phyloP scores from a whole-genome alignment of 148 eudicot genomes.

The Spergularia marina region DNA sequence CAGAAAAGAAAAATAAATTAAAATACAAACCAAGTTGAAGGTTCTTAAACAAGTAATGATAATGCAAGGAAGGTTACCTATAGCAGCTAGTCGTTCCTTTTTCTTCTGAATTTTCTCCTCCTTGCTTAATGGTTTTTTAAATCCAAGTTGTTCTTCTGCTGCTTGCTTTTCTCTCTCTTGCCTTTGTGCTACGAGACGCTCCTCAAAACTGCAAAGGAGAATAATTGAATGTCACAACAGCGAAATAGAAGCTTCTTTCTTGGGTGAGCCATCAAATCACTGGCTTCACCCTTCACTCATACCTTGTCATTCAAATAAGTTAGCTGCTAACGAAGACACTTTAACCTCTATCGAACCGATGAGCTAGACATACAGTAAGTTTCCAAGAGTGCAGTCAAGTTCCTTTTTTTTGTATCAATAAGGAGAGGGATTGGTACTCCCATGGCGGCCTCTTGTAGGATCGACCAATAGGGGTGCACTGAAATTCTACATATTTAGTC shows the following conservation, averaged over 20 bases:
- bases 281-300: neutral
- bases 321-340: neutral
- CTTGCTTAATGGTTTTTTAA: slow-evolving; percentile 81
- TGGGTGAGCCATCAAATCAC: neutral
- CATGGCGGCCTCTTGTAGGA: too few species aligned
- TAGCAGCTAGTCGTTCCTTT: slow-evolving; percentile 93
- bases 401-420: too few species aligned
- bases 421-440: too few species aligned
- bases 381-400: too few species aligned
- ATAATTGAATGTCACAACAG: slow-evolving; percentile 1
- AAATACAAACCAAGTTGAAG: neutral
- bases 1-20: neutral
- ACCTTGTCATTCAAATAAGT: neutral
- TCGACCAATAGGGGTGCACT: too few species aligned
- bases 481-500: too few species aligned
- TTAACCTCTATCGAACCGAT: neutral
- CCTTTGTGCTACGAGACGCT: slow-evolving; percentile 86
- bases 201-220: slow-evolving; percentile 72
- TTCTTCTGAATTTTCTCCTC: slow-evolving; percentile 89
- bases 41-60: neutral
- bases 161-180: slow-evolving; percentile 69
- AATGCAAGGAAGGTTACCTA: slow-evolving; percentile 50
- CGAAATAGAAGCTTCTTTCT: neutral
- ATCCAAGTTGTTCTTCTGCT: slow-evolving; percentile 73
- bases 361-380: neutral